Conservation (phyloP, 352 stramenopile genomes). For the Phytophthora multivora region DNA sequence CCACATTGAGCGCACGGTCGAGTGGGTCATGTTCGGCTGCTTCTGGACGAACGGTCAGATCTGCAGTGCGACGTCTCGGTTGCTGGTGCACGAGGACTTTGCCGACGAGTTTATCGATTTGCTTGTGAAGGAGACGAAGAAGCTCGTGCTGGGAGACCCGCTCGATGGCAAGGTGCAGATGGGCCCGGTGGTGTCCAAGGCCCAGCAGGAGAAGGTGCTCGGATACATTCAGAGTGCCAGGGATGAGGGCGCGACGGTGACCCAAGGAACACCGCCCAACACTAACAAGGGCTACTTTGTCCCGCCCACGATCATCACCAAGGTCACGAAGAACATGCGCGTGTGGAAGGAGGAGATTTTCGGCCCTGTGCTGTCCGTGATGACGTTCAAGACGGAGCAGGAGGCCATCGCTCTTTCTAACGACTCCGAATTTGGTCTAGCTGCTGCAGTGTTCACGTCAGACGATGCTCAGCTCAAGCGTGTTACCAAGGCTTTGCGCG, state of each 20-base stretch:
- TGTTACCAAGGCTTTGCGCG: constrained; percentile 48
- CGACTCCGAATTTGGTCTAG: constrained; percentile 71
- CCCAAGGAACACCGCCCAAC: constrained; percentile 17
- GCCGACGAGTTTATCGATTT: constrained; percentile 61
- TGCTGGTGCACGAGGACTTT: constrained; percentile 79
- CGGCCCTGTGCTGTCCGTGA: constrained; percentile 84
- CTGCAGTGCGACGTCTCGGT: constrained; percentile 74
- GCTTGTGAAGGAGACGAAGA: constrained; percentile 56
- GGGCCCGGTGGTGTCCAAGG: constrained; percentile 78
- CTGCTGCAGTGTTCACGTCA: constrained; percentile 69
- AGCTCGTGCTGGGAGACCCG: constrained; percentile 67
- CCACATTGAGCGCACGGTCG: constrained; percentile 75
- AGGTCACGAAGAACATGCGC: constrained; percentile 60
- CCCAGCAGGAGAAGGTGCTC: constrained; percentile 76
- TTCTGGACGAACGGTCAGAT: constrained; percentile 78
- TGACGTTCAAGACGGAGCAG: constrained; percentile 86
- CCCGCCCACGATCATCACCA: constrained; percentile 76
- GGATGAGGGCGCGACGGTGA: constrained; percentile 59
- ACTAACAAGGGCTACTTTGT: constrained; percentile 68
- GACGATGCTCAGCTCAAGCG: constrained; percentile 55
- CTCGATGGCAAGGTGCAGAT: constrained; percentile 60
- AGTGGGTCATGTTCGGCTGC: constrained; percentile 66
- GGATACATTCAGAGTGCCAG: constrained; percentile 59
- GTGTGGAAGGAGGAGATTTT: constrained; percentile 92
- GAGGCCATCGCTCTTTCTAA: constrained; percentile 66